Evolutionary conservation across 2,329 filamentous ascomycete genomes (phyloP), one percentile per base, ranked within the genome.

Genomic region (Xylaria sp.): DNA sequence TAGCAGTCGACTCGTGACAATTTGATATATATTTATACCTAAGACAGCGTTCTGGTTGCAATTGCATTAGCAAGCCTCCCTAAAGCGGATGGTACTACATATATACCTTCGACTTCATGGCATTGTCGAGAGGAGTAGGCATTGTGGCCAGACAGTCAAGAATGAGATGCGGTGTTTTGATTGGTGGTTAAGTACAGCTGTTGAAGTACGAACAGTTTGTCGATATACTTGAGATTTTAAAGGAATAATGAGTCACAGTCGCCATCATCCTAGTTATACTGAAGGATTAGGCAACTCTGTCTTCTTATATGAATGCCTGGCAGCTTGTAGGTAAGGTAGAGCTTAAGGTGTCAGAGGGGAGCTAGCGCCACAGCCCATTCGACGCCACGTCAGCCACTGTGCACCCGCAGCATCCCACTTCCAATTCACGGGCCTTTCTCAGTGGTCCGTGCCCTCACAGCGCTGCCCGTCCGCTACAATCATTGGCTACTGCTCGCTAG

Each of bases 41-140:
- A 94, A 82, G 65, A 94, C 86, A 68, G 91, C 84, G 76, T 91
- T 92, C 91, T 93, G 76, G 51, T 66, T 67, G 50, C 31, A 8
- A 69, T 67, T 54, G 72, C 72, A 63, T 25, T 31, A 77, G 6
- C n/a, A 15, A 20, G n/a, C 18, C 8, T 41, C 31, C 44, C 0
- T 13, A 5, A 51, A 56, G 18, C 58, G 46, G 54, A 46, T 3
- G 20, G 31, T 9, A 41, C 0, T 31, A 31, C 18, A 58, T 57
- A 60, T 23, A 78, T 82, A 92, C 91, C 84, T 90, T 91, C 64
- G 91, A 93, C 75, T 86, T 90, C 82, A 93, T 82, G 10, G 88
- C 89, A 79, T 85, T 88, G 77, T 94, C 91, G 2, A 94, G 80
- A 37, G 86, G 85, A 67, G 91, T 94, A 59, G 90, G 89, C 91